phyloP scores from a whole-genome alignment of 805 yeast species.

The Lachancea meyersii region DNA sequence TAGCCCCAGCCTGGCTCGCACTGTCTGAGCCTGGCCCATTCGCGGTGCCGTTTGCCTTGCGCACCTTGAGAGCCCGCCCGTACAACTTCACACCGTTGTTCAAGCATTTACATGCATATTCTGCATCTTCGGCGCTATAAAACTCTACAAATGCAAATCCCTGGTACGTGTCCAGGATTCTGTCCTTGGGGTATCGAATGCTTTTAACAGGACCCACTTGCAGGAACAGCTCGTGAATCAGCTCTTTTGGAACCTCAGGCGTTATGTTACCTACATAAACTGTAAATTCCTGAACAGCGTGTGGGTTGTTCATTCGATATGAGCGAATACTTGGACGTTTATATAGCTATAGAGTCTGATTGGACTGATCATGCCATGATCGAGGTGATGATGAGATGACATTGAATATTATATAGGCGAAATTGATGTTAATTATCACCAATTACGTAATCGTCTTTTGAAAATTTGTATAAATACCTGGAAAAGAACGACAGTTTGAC shows the following conservation, averaged over 20 bases:
- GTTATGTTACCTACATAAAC: slow-evolving; percentile 81
- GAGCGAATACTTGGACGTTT: neutral
- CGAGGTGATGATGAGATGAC: neutral
- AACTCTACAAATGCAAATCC: slow-evolving; percentile 89
- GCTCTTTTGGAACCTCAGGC: slow-evolving; percentile 59
- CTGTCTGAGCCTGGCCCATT: slow-evolving; percentile 11
- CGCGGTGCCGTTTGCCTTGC: slow-evolving; percentile 38
- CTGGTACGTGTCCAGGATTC: slow-evolving; percentile 61
- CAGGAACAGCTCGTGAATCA: slow-evolving; percentile 73
- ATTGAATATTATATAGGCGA: no score
- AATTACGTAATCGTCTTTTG: no score
- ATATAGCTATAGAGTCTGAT: neutral
- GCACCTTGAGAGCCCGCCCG: slow-evolving; percentile 55
- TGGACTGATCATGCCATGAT: slow-evolving; percentile 1
- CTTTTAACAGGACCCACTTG: slow-evolving; percentile 77
- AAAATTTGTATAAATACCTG: no score
- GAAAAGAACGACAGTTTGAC: no score
- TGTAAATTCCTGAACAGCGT: slow-evolving; percentile 49
- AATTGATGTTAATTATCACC: no score
- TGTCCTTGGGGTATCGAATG: slow-evolving; percentile 74
- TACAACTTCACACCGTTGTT: slow-evolving; percentile 49
- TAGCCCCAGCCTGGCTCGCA: slow-evolving; percentile 15
- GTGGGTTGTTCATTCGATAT: slow-evolving; percentile 33
- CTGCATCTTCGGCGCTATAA: slow-evolving; percentile 51
- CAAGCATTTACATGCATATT: slow-evolving; percentile 57